phyloP scores from a whole-genome alignment of 306 rosid genomes.

The Vigna mungo region DNA sequence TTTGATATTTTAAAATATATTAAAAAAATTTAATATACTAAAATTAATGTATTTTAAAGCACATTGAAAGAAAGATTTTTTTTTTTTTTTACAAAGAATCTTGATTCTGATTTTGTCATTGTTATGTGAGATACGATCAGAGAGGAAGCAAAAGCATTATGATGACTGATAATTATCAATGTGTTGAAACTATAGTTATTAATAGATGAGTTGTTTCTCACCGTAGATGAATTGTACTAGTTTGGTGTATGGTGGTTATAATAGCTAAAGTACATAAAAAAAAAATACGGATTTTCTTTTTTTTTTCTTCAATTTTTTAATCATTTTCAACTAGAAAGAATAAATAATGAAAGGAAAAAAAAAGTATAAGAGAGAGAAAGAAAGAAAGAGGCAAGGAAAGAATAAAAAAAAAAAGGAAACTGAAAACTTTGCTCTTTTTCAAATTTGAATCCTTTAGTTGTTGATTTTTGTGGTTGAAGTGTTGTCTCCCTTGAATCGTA shows the following conservation, averaged over 20 bases:
- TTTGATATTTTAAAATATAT: too few relatives aligned
- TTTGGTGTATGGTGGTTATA: not conserved
- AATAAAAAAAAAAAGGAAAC: conserved; percentile 3
- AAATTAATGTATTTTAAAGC: too few relatives aligned
- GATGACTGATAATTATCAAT: conserved; percentile 8
- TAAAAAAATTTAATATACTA: too few relatives aligned
- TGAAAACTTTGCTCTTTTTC: conserved; percentile 38
- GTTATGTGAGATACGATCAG: conserved; percentile 3
- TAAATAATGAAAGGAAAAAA: conserved; percentile 9
- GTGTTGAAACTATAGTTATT: not conserved
- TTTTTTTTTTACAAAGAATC: too few relatives aligned
- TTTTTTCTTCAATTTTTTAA: not conserved
- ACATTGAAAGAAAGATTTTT: too few relatives aligned
- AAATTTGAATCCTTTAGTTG: conserved; percentile 31
- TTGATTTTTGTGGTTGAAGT: conserved; percentile 44
- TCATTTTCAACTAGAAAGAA: not conserved
- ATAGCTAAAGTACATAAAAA: not conserved
- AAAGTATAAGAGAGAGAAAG: not conserved
- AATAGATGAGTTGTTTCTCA: conserved; percentile 6
- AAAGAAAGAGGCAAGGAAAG: not conserved
- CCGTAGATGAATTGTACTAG: conserved; percentile 6
- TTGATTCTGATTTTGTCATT: not conserved
- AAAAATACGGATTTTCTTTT: not conserved
- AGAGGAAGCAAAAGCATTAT: conserved; percentile 15
- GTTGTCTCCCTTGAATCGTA: conserved; percentile 46